Base-by-base conservation (phyloP, 352 stramenopile species). In the Phytophthora aleatoria region DNA sequence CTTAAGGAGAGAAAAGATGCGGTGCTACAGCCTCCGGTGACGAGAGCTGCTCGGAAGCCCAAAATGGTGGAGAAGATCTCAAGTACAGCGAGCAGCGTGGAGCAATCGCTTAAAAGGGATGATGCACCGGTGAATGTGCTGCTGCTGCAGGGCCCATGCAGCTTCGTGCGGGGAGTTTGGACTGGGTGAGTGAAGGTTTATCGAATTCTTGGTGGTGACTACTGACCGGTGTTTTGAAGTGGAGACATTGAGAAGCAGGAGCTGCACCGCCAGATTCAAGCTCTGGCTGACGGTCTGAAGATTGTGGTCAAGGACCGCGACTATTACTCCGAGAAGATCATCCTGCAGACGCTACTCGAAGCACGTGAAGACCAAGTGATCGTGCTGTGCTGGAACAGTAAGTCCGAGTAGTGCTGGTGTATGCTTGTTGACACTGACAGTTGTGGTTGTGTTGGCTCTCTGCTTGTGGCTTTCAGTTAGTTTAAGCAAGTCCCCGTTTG, bases 311-410 rank as follows among this genome's bases (percentile, higher is more conserved):
- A 61, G 38, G 24, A 26, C 13, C 30, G 42, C 16, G 39, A 52
- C 7, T 71, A 64, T 36, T 30, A 62, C 20, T 65, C 57, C 0
- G 67, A 71, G 54, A 59, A 60, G 12, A 55, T 38, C 6, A 50
- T 74, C 30, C 31, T 69, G 16, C 16, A 76, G 13, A 57, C 49
- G 11, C 28, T 76, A 27, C 57, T 75, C 4, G 52, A 59, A 31
- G 41, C 51, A 27, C 51, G 55, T 16, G 26, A 47, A 48, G 50
- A 73, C 9, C 61, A 69, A 51, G 39, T 70, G 26, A 61, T 88
- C 33, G 64, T 88, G 6, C 31, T 88, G 33, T 59, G 58, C 26
- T 76, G 68, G 64, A 69, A 79, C 42, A 76, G 68, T 76, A 57
- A 45, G 66, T 58, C 53, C 30, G 11, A 30, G 20, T 1, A 49